Conservation (phyloP, 78 protist genomes). For the Carpediemonas membranifera region DNA sequence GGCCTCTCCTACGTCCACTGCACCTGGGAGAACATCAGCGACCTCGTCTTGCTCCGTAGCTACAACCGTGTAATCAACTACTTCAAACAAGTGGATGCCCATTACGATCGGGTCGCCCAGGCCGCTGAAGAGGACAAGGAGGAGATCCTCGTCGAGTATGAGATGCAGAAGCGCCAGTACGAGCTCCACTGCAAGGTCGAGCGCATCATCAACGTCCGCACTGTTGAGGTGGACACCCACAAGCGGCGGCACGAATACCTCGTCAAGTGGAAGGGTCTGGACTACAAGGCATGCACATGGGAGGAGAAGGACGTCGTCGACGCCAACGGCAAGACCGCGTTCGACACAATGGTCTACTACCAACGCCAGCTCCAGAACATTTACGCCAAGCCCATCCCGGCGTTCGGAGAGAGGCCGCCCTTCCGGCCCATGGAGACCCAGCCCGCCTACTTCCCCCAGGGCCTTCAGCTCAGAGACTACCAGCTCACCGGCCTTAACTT, state of each 20-base stretch:
- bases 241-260: conserved; percentile 37
- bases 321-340: neutral
- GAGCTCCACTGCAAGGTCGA: conserved; percentile 39
- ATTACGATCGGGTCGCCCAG: no score
- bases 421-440: neutral
- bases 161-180: no score
- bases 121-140: no score
- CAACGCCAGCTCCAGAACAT: no score
- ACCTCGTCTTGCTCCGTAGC: no score
- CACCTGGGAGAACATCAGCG: no score
- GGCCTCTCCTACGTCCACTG: conserved; percentile 12
- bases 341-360: conserved; percentile 7
- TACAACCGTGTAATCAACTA: no score
- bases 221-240: conserved; percentile 17
- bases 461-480: conserved; percentile 80
- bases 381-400: no score
- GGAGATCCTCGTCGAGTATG: no score
- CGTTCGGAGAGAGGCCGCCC: neutral
- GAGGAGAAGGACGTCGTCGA: conserved; percentile 20
- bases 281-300: conserved; percentile 72
- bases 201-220: conserved; percentile 17
- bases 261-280: conserved; percentile 60
- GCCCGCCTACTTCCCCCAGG: conserved; percentile 32
- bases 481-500: conserved; percentile 66
- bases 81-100: no score